Evolutionary conservation across 2,329 filamentous ascomycete species (phyloP).

Genomic region (Aspergillus alliaceus): DNA sequence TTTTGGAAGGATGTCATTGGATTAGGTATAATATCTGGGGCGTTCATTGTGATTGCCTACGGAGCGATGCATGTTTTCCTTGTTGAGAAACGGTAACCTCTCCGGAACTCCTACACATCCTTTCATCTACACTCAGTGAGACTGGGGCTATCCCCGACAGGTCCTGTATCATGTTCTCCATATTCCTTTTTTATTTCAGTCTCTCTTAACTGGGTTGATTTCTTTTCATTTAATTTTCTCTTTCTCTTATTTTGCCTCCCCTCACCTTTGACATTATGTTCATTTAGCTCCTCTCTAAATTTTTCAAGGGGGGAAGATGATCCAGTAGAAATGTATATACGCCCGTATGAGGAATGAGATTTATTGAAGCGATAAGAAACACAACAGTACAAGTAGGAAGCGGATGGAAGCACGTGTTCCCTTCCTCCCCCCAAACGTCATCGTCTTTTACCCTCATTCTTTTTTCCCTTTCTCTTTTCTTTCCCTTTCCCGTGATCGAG

Average conservation of each 20-base stretch:
- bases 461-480: too few species aligned
- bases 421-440: constrained; percentile 19
- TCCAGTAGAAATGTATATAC: constrained; percentile 10
- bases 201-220: not conserved
- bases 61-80: constrained; percentile 89
- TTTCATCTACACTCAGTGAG: not conserved
- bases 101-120: not conserved
- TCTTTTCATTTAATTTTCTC: constrained; percentile 1
- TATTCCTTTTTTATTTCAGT: not conserved
- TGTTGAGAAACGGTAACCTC: constrained; percentile 75
- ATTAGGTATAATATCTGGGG: constrained; percentile 75
- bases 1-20: constrained; percentile 83
- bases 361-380: not conserved
- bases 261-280: not conserved
- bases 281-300: not conserved
- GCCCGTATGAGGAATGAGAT: not conserved
- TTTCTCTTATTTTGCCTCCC: not conserved
- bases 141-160: not conserved
- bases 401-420: constrained; percentile 23
- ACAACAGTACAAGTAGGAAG: constrained; percentile 4
- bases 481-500: too few species aligned
- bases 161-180: not conserved
- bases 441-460: too few species aligned
- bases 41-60: constrained; percentile 87
- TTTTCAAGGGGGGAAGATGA: not conserved